Conservation (phyloP, 805 yeast genomes). For the Wickerhamomyces ciferrii region DNA sequence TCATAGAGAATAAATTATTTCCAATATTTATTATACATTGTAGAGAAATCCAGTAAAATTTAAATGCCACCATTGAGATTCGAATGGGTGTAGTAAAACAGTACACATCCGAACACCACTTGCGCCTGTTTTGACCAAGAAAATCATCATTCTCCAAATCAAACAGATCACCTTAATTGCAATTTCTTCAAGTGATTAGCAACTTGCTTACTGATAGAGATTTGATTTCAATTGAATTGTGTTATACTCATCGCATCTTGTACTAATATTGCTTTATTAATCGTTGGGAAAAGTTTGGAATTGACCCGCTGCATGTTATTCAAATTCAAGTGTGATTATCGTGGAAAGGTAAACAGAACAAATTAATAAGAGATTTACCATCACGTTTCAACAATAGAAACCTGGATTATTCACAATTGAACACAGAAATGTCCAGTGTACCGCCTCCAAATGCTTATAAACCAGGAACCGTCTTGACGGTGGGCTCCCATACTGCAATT, state of each 20-base stretch:
- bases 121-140: neutral
- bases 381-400: too few species aligned
- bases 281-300: too few species aligned
- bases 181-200: neutral
- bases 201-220: neutral
- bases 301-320: too few species aligned
- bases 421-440: constrained; percentile 14
- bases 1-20: too few species aligned
- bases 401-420: neutral
- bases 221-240: neutral
- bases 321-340: too few species aligned
- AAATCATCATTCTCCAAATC: neutral
- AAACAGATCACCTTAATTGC: neutral
- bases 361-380: too few species aligned
- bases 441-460: constrained; percentile 60
- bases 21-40: too few species aligned
- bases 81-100: neutral
- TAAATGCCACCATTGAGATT: neutral
- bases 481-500: constrained; percentile 75
- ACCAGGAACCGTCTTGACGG: constrained; percentile 75
- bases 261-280: too few species aligned
- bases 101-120: neutral
- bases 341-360: too few species aligned
- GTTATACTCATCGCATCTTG: too few species aligned
- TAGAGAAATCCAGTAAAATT: too few species aligned